Evolutionary conservation across 306 rosid species (phyloP).

Genomic region (Vigna reflexopilosa): DNA sequence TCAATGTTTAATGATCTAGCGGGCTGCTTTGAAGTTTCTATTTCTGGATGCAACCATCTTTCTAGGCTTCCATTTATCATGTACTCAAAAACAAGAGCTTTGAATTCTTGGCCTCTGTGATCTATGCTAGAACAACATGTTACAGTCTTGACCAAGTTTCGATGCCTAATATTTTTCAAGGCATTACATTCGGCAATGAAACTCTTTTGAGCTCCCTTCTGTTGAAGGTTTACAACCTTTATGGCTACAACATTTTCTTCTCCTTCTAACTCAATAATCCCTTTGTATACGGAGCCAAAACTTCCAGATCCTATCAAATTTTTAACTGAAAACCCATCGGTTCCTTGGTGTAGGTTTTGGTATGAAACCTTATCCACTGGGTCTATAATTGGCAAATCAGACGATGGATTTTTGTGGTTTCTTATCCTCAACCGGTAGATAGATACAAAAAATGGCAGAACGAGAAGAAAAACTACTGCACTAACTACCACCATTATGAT

Average conservation of each 20-base stretch:
- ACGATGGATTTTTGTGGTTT: not conserved
- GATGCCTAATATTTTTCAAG: constrained; percentile 38
- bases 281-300: constrained; percentile 43
- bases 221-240: constrained; percentile 49
- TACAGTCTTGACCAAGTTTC: constrained; percentile 42
- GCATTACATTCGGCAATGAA: constrained; percentile 45
- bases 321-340: constrained; percentile 36
- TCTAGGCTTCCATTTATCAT: constrained; percentile 51
- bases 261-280: constrained; percentile 34
- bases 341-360: constrained; percentile 36
- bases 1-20: not conserved
- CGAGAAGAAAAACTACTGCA: constrained; percentile 28
- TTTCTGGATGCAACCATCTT: constrained; percentile 38
- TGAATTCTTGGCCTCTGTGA: constrained; percentile 43
- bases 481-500: constrained; percentile 5
- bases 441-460: not conserved
- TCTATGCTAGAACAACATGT: constrained; percentile 49
- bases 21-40: not conserved
- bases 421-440: constrained; percentile 17
- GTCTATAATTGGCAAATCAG: not conserved
- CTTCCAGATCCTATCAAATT: constrained; percentile 38
- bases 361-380: constrained; percentile 36
- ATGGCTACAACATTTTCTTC: constrained; percentile 36
- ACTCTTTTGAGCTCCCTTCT: constrained; percentile 47
- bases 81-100: constrained; percentile 48